A percentile compares a stretch with the other conserved stretches of the same genome.
These are phyloP conservation scores for Talaromyces pinophilus DNA, from an alignment of 2,329 filamentous ascomycete species.

Conservation along the genomic window DNA sequence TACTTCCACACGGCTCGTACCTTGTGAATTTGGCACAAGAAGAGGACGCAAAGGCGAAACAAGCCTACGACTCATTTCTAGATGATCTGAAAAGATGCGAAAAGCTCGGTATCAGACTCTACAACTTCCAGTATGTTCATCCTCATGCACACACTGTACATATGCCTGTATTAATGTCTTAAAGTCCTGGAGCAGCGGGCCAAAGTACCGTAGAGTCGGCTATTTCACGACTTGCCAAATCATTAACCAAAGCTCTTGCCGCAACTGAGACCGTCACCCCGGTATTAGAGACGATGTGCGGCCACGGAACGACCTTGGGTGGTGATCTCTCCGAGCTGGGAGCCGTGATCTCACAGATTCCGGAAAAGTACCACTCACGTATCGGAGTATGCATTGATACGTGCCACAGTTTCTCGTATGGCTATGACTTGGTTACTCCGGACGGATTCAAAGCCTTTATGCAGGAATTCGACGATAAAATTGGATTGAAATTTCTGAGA, in stretches of 20 bases:
- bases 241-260: conserved; percentile 78
- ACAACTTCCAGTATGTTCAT: conserved; percentile 78
- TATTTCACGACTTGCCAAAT: conserved; percentile 73
- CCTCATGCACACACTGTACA: neutral
- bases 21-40: conserved; percentile 92
- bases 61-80: conserved; percentile 82
- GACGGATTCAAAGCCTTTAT: conserved; percentile 73
- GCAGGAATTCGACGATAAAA: conserved; percentile 70
- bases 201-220: conserved; percentile 67
- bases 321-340: conserved; percentile 81
- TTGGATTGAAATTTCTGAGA: conserved; percentile 76
- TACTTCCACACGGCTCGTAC: conserved; percentile 92
- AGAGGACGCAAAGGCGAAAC: conserved; percentile 74
- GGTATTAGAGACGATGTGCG: conserved; percentile 94
- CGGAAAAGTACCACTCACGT: conserved; percentile 70
- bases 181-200: conserved; percentile 73
- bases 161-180: neutral
- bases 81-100: conserved; percentile 88
- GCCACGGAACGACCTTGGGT: conserved; percentile 82
- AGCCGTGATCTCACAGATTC: conserved; percentile 75
- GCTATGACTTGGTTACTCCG: conserved; percentile 81
- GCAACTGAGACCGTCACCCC: conserved; percentile 77
- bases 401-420: conserved; percentile 92
- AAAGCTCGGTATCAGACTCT: conserved; percentile 80
- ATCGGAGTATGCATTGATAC: conserved; percentile 96